Evolutionary conservation across 345 rosid genomes (phyloP).

Genomic region (Eucalyptus microcorys): DNA sequence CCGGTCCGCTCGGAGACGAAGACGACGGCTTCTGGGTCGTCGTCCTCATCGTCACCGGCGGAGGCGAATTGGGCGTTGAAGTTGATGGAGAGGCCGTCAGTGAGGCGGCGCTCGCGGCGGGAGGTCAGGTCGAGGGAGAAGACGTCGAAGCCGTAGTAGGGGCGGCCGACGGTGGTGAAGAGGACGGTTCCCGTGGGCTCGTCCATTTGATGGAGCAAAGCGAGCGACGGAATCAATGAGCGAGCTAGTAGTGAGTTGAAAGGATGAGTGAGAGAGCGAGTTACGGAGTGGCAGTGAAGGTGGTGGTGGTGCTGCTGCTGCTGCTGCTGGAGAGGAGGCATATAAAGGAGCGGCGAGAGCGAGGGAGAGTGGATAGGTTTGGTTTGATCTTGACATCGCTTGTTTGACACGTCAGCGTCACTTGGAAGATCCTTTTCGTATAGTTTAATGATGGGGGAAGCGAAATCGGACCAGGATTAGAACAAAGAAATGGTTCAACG

Average conservation of each 20-base stretch:
- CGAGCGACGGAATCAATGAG: background rate
- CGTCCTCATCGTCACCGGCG: constrained; percentile 50
- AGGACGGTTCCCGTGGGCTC: constrained; percentile 49
- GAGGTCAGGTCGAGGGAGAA: constrained; percentile 22
- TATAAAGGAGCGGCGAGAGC: no score
- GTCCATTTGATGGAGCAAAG: background rate
- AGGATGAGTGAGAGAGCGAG: background rate
- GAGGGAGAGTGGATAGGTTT: background rate
- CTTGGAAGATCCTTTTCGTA: background rate
- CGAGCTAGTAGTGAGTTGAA: background rate
- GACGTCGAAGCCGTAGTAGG: constrained; percentile 67
- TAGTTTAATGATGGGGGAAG: background rate
- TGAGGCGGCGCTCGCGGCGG: constrained; percentile 33
- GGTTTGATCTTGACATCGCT: background rate
- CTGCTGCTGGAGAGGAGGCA: background rate
- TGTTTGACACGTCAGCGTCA: background rate
- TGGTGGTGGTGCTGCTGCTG: background rate
- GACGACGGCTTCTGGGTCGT: constrained; percentile 18
- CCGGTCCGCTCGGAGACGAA: constrained; percentile 67
- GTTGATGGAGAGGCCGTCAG: constrained; percentile 65
- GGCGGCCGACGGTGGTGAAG: constrained; percentile 59
- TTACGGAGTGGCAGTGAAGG: background rate
- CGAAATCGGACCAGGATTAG: background rate
- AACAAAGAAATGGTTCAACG: background rate
- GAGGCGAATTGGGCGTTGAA: constrained; percentile 69